Evolutionary conservation across 1,284 basidiomycete genomes (phyloP).

Genomic region (Ustilago bromivora): DNA sequence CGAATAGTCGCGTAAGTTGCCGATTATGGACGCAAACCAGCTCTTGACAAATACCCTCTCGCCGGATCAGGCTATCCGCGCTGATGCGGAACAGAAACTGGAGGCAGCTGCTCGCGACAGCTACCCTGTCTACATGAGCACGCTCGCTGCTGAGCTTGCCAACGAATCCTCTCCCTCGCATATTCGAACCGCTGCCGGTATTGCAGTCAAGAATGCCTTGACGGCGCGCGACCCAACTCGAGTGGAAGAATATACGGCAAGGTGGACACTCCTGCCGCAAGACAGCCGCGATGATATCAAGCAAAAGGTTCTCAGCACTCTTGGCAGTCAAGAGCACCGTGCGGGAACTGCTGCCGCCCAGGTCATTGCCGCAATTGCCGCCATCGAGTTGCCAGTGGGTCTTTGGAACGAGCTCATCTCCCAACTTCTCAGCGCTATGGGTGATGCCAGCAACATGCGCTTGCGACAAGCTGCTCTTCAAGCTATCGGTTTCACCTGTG

Average conservation of each 20-base stretch:
- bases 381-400: conserved; percentile 87
- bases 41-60: conserved; percentile 68
- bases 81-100: conserved; percentile 67
- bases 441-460: conserved; percentile 80
- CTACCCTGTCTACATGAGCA: conserved; percentile 65
- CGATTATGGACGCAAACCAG: conserved; percentile 67
- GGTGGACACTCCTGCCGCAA: conserved; percentile 81
- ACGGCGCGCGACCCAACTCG: conserved; percentile 83
- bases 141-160: conserved; percentile 64
- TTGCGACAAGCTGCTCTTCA: conserved; percentile 90
- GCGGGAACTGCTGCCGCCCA: conserved; percentile 91
- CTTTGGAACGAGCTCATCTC: conserved; percentile 93
- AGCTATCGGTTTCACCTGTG: conserved; percentile 96
- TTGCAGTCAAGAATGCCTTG: conserved; percentile 96
- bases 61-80: conserved; percentile 63
- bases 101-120: conserved; percentile 65
- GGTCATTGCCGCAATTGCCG: conserved; percentile 91
- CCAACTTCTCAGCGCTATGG: conserved; percentile 86
- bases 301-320: conserved; percentile 83
- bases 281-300: conserved; percentile 86
- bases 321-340: conserved; percentile 80
- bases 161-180: conserved; percentile 72
- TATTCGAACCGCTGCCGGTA: conserved; percentile 91
- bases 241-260: conserved; percentile 60
- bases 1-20: conserved; percentile 8